Base-by-base conservation (phyloP, 495 filamentous ascomycete genomes). In the Aspergillus diversus region DNA sequence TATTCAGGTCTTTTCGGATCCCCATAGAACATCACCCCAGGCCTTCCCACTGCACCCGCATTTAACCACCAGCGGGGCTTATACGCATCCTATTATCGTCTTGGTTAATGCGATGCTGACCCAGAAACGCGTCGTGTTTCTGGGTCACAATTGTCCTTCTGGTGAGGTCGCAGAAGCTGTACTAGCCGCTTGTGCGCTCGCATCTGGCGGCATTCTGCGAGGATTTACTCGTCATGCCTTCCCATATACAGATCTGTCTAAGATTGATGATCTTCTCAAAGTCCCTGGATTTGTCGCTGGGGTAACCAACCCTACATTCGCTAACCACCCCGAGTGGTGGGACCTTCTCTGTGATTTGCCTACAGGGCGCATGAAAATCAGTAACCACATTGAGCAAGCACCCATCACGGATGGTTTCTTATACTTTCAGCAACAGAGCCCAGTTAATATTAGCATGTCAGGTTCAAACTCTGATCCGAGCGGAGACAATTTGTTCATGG, bases 171-270 rank as follows among this genome's bases (percentile, higher is more conserved):
- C 93, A 7, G 94, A 98, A 77, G 93, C 95, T 5, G 95, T 99
- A 7, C 83, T 99, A 0, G 95, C 91, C 2, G 92, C 94, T 1
- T 98, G 94, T 73, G 91, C 95, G 5, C 83, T 99, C 34, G 93
- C 90, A 21, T 97, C 92, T 31, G 96, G 95, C n/a, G 95, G 96
- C 27, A 82, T 97, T n/a, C 80, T 99, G 16, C 81, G 92, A 47
- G 95, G 96, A 27, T 98, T 98, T 75, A 97, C 93, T 17, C 87
- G 95, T n/a, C 91, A 97, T 78, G 96, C 96, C 13, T 99, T 99
- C 71, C 95, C 95, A 6, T 99, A 99, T 72, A 99, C 95, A 7
- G 95, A 99, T 74, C 83, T 99, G 21, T 96, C 92, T 48, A 99
- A 99, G 74, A 92, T 99, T 53, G 95, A 99, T 66, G 95, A 98